Percentiles rank a stretch among this genome's conserved stretches.
Evolutionary conservation across 2,329 filamentous ascomycete genomes (phyloP).

Genomic region (Beauveria asiatica): DNA sequence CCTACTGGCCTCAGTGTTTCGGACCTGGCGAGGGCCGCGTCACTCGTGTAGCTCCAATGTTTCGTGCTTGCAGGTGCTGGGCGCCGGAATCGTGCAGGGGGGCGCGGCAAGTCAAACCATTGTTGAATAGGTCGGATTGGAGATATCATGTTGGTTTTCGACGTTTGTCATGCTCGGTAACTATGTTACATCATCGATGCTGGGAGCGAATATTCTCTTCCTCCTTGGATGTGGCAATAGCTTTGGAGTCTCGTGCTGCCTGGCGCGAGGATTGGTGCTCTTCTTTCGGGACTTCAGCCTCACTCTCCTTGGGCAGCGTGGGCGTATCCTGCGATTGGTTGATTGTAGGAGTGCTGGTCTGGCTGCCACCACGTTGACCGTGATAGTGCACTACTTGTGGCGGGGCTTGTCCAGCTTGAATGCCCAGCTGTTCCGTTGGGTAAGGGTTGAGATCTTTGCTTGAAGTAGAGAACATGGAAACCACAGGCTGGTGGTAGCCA

Average conservation of each 20-base stretch:
- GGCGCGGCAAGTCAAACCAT: not conserved
- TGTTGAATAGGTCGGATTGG: not conserved
- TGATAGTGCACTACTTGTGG: slow-evolving; percentile 62
- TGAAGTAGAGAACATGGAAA: slow-evolving; percentile 62
- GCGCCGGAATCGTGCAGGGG: not conserved
- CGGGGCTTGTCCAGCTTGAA: slow-evolving; percentile 52
- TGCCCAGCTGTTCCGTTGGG: slow-evolving; percentile 55
- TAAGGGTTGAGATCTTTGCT: slow-evolving; percentile 62
- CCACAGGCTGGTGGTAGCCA: slow-evolving; percentile 59
- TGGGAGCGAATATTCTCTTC: slow-evolving; percentile 1
- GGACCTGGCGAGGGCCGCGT: not conserved
- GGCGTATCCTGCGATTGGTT: slow-evolving; percentile 40
- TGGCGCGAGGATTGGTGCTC: not conserved
- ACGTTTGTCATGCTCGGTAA: not conserved
- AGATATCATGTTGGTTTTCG: not conserved
- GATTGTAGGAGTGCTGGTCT: slow-evolving; percentile 55
- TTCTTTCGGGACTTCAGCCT: slow-evolving; percentile 27
- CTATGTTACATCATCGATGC: not conserved
- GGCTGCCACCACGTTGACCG: slow-evolving; percentile 58
- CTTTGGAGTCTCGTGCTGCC: not conserved
- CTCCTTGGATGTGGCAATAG: not conserved
- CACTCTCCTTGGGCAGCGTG: slow-evolving; percentile 39
- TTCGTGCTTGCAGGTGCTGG: no score
- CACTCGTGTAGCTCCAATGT: not conserved
- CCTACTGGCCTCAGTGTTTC: not conserved